Base-by-base conservation (phyloP, 2,329 filamentous ascomycete genomes). In the Aspergillus texensis region DNA sequence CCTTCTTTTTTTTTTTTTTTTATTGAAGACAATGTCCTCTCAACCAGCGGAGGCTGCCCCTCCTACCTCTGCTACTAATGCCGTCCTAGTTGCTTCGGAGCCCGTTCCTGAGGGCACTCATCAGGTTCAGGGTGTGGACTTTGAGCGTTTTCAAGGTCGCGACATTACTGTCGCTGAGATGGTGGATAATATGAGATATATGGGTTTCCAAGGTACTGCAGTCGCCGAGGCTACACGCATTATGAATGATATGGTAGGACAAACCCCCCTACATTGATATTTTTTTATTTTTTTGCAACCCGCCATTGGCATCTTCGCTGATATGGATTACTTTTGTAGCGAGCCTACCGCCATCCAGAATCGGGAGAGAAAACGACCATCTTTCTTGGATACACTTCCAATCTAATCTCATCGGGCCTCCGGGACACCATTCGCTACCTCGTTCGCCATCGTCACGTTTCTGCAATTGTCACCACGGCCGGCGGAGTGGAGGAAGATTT, bases 401-500 rank as follows among this genome's bases (percentile, higher is more conserved):
- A 99, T 77, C 85, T 99, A 71, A 97, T 99, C 73, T 98, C 95
- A 0, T 99, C 94, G 4, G 95, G 95, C 10, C 86, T 99, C 34
- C 88, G 95, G 60, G 94, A 96, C 69, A 94, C 94, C 41, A 83
- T 99, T 68, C 91, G 95, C 62, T 99, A 93, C 82, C 87, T 99
- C 0, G 94, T 96, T 52, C 87, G 98, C 81, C 93, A 99, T 81
- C 90, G 89, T 67, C 94, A 98, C 76, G 89, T 99, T 67, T 95
- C 93, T 0, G 91, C 91, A 69, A 92, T 99, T 72, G 95, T 99
- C 65, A 97, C 95, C 28, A 97, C 95, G 0, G 95, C 95, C 0
- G 95, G 95, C 52, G 95, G 95, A 57, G 88, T 99, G 58, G 95
- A 99, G 79, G 95, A 99, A 77, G 95, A 99, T 79, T 89, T 99